Evolutionary conservation across 1,139 yeast genomes (phyloP).

Genomic region (Lodderomyces margitis): DNA sequence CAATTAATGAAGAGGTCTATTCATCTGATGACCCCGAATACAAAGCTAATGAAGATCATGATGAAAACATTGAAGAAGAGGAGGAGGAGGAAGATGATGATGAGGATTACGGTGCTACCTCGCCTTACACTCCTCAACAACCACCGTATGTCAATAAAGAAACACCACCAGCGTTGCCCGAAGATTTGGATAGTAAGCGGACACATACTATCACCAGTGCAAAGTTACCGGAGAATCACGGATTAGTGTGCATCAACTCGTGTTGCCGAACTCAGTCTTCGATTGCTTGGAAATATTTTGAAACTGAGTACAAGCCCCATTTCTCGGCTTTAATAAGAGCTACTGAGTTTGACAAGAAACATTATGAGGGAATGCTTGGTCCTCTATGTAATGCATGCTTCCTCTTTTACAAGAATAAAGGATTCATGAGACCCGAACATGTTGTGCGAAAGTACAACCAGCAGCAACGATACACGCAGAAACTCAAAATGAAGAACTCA

Average conservation of each 20-base stretch:
- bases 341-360: slow-evolving; percentile 38
- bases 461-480: slow-evolving; percentile 43
- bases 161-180: slow-evolving; percentile 18
- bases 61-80: slow-evolving; percentile 20
- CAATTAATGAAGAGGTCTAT: slow-evolving; percentile 38
- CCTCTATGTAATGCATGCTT: slow-evolving; percentile 53
- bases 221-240: slow-evolving; percentile 41
- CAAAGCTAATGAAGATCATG: slow-evolving; percentile 18
- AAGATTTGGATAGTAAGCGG: slow-evolving; percentile 45
- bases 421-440: slow-evolving; percentile 52
- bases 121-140: slow-evolving; percentile 46
- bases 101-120: slow-evolving; percentile 20
- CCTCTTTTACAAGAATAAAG: slow-evolving; percentile 45
- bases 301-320: slow-evolving; percentile 40
- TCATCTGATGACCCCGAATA: slow-evolving; percentile 19
- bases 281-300: slow-evolving; percentile 49
- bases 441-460: slow-evolving; percentile 49
- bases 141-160: slow-evolving; percentile 27
- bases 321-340: slow-evolving; percentile 40
- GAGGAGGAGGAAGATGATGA: slow-evolving; percentile 20
- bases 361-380: slow-evolving; percentile 52
- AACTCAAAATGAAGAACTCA: slow-evolving; percentile 15
- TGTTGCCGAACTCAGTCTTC: slow-evolving; percentile 44
- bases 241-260: slow-evolving; percentile 41
- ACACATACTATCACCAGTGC: slow-evolving; percentile 43